Base-by-base conservation (phyloP, 2,329 filamentous ascomycete genomes). In the Fusarium odoratissimum region DNA sequence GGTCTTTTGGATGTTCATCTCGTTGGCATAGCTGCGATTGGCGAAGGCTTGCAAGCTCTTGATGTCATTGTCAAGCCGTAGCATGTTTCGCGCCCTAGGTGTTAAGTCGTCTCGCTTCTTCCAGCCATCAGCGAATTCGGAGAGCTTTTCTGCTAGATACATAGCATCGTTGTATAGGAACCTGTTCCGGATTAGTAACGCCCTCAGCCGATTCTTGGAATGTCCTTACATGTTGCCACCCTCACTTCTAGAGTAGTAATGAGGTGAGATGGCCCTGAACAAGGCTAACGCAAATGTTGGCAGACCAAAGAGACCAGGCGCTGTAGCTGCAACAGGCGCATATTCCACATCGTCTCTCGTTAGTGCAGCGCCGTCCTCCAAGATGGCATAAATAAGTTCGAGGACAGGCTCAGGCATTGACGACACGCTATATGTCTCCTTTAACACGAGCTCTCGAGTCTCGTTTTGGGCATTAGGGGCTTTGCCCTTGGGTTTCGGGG, bases 341-440 rank as follows among this genome's bases (percentile, higher is more conserved):
- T 82, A 82, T 33, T 87, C 84, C 41, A 77, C 82, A 84, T 85
- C 82, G 80, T 72, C 88, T 81, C 44, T 86, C 78, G 89, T 89
- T 51, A 95, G 83, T 2, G 84, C 86, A 14, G 89, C 88, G 3
- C 86, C 90, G 72, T 93, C 91, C 67, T 91, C 88, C 69, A 89
- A 80, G 33, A 91, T 86, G 17, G 84, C 78, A 28, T 86, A 84
- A 58, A 95, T 90, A 33, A 93, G 86, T 23, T 89, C 86, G 25
- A 95, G 85, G 17, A 98, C 90, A 8, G 91, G 89, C 68, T 94
- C 91, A 1, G 96, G 95, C 80, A 98, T 92, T 5, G 93, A 92
- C 0, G 95, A 98, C 57, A 97, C 93, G 65, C 91, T 93, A 80
- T 97, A 99, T 3, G 89, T 93, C 82, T 99, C 96, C 69, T 88